Conservation (phyloP, 2,329 filamentous ascomycete species). For the Amesomyces nigricolor region DNA sequence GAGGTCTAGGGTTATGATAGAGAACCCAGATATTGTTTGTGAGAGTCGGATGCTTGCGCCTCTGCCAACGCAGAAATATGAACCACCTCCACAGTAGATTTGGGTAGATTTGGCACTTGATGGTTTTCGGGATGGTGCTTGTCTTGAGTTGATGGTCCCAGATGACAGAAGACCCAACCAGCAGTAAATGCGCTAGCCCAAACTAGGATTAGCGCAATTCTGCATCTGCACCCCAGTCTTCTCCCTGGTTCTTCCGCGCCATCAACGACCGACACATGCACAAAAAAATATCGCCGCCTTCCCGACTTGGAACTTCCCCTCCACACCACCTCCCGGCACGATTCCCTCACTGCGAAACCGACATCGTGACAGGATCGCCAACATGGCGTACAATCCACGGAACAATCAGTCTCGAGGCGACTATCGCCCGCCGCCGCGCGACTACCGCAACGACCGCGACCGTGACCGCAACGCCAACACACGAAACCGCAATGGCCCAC, state of each 20-base stretch:
- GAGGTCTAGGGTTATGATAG: too few species aligned
- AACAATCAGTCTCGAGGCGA: slow-evolving; percentile 4
- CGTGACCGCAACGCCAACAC: slow-evolving; percentile 16
- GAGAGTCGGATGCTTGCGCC: too few species aligned
- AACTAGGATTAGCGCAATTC: neutral
- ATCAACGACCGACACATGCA: neutral
- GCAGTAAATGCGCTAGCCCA: neutral
- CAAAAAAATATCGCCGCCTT: slow-evolving; percentile 5
- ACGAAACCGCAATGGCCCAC: slow-evolving; percentile 14
- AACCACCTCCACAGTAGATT: too few species aligned
- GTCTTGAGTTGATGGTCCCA: too few species aligned
- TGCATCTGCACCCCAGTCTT: neutral
- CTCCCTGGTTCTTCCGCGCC: neutral
- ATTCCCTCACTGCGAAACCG: neutral
- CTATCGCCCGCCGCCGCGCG: slow-evolving; percentile 13
- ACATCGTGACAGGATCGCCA: neutral
- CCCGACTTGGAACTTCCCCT: neutral
- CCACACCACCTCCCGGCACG: neutral
- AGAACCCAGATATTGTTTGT: too few species aligned
- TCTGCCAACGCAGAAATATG: too few species aligned
- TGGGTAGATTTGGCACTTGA: too few species aligned
- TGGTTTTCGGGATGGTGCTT: too few species aligned
- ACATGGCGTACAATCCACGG: slow-evolving; percentile 19
- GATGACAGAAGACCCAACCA: neutral
- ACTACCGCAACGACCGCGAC: slow-evolving; percentile 15